Conservation (phyloP, 495 filamentous ascomycete species). For the Parathielavia appendiculata region DNA sequence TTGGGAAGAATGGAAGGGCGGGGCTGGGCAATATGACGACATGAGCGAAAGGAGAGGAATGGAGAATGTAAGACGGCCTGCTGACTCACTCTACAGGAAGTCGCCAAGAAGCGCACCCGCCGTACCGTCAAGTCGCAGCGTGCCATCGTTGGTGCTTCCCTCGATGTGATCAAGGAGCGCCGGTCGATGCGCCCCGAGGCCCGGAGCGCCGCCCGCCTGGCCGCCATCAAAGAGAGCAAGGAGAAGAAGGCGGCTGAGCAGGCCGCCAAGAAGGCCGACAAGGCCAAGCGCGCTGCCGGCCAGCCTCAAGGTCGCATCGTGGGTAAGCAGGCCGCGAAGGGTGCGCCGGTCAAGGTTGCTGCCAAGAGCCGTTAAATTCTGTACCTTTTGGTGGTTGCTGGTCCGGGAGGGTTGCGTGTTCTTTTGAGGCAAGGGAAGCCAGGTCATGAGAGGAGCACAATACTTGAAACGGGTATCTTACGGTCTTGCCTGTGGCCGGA, state of each 20-base stretch:
- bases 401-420: slow-evolving; percentile 17
- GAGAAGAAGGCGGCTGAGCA: slow-evolving; percentile 86
- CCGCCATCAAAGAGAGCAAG: slow-evolving; percentile 93
- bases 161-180: slow-evolving; percentile 99
- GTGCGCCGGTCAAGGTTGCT: slow-evolving; percentile 76
- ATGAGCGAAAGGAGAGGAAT: background rate
- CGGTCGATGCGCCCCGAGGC: slow-evolving; percentile 88
- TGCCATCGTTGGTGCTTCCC: slow-evolving; percentile 96
- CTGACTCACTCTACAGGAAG: slow-evolving; percentile 69
- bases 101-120: slow-evolving; percentile 98
- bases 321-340: slow-evolving; percentile 97
- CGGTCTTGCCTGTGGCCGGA: slow-evolving; percentile 26
- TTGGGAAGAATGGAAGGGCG: background rate
- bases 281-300: slow-evolving; percentile 91
- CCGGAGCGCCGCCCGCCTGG: slow-evolving; percentile 80
- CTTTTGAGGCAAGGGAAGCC: slow-evolving; percentile 15
- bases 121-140: slow-evolving; percentile 97
- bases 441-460: slow-evolving; percentile 22
- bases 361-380: slow-evolving; percentile 76
- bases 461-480: slow-evolving; percentile 26
- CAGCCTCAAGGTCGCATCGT: slow-evolving; percentile 64
- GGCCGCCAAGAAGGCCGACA: slow-evolving; percentile 96
- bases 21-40: background rate
- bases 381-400: slow-evolving; percentile 17
- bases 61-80: slow-evolving; percentile 16